Percentiles rank a stretch among this genome's conserved stretches.
Evolutionary conservation across 73 alveolate species (phyloP).

Genomic region (Urostyla sp.): DNA sequence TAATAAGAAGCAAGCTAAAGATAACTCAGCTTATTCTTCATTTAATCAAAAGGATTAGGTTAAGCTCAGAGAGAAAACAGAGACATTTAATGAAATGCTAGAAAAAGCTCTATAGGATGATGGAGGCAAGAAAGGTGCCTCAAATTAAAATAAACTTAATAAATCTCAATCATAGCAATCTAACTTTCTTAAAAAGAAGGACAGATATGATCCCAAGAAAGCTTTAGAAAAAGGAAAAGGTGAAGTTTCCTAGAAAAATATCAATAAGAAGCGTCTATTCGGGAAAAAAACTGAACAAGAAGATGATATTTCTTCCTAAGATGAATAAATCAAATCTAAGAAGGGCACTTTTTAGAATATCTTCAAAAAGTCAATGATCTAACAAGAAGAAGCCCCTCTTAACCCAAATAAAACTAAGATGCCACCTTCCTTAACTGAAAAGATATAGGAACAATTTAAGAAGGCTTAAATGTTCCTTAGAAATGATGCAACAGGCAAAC

Average conservation of each 20-base stretch:
- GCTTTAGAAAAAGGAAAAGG: slow-evolving; percentile 8
- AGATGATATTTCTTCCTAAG: not conserved
- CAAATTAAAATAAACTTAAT: too few species aligned
- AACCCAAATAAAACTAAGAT: not conserved
- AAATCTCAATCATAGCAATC: not conserved
- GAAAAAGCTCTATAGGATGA: slow-evolving; percentile 15
- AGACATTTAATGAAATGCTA: slow-evolving; percentile 24
- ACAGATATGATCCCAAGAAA: slow-evolving; percentile 24
- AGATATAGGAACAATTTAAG: not conserved
- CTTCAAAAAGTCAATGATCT: slow-evolving; percentile 7
- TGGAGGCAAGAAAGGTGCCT: slow-evolving; percentile 11
- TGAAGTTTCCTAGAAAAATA: not conserved
- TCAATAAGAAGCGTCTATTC: slow-evolving; percentile 17
- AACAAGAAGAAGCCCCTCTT: slow-evolving; percentile 18
- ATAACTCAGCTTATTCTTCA: slow-evolving; percentile 26
- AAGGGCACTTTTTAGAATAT: slow-evolving; percentile 29
- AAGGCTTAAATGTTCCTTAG: slow-evolving; percentile 12
- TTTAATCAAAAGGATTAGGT: too few species aligned
- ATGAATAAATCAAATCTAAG: not conserved
- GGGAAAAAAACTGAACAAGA: not conserved
- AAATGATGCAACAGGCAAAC: slow-evolving; percentile 44
- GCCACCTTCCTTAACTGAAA: slow-evolving; percentile 19
- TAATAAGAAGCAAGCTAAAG: slow-evolving; percentile 11
- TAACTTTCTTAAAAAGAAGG: slow-evolving; percentile 34
- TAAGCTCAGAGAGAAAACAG: not conserved